phyloP scores from a whole-genome alignment of 768 basidiomycete genomes.

The Amanita pseudoporphyria region DNA sequence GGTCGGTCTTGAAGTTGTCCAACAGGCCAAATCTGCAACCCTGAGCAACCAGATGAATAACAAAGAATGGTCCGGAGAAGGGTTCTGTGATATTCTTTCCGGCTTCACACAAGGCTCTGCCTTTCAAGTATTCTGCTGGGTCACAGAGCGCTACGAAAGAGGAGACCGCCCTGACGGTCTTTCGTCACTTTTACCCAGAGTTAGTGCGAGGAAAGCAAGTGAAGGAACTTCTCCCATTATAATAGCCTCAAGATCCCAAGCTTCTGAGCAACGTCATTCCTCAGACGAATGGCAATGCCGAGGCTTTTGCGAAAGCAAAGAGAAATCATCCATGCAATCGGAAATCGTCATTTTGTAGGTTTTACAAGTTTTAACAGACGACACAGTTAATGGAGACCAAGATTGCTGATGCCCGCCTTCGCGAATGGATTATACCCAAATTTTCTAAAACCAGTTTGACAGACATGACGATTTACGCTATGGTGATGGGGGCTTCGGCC shows the following conservation, averaged over 20 bases:
- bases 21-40: too few species aligned
- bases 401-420: slow-evolving; percentile 15
- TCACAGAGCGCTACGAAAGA: too few species aligned
- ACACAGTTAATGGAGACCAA: slow-evolving; percentile 3
- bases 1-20: too few species aligned
- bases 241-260: not conserved
- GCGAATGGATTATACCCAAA: slow-evolving; percentile 24
- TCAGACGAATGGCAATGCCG: slow-evolving; percentile 20
- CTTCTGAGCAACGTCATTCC: slow-evolving; percentile 12
- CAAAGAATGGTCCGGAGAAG: too few species aligned
- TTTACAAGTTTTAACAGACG: slow-evolving; percentile 16
- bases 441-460: slow-evolving; percentile 25
- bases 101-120: too few species aligned
- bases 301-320: slow-evolving; percentile 18
- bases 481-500: slow-evolving; percentile 25
- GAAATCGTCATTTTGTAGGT: slow-evolving; percentile 14
- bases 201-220: not conserved
- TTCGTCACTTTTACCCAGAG: not conserved
- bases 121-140: too few species aligned
- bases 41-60: too few species aligned
- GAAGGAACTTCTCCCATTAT: slow-evolving; percentile 1
- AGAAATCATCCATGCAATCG: slow-evolving; percentile 11
- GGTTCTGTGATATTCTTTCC: too few species aligned
- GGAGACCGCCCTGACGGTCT: not conserved
- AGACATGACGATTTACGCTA: slow-evolving; percentile 19